phyloP scores from a whole-genome alignment of 495 filamentous ascomycete genomes.

The Tetracladium setigerum region DNA sequence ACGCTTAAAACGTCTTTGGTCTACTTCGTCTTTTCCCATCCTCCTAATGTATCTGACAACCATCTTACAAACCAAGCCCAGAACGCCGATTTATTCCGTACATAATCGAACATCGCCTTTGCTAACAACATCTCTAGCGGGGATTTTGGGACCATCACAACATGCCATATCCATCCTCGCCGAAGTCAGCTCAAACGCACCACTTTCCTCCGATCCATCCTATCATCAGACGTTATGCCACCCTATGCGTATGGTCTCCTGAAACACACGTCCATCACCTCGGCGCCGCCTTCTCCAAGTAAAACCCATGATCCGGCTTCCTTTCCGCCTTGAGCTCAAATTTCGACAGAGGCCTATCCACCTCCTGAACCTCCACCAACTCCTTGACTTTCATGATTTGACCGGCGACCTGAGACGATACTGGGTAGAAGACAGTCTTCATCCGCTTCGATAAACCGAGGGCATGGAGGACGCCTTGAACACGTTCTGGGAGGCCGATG shows the following conservation, averaged over 20 bases:
- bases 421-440: constrained; percentile 87
- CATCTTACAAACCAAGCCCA: too few relatives aligned
- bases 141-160: too few relatives aligned
- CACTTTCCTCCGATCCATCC: too few relatives aligned
- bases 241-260: background rate
- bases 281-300: constrained; percentile 59
- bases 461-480: constrained; percentile 75
- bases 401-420: constrained; percentile 75
- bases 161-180: too few relatives aligned
- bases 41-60: too few relatives aligned
- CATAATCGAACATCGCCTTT: too few relatives aligned
- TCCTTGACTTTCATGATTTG: constrained; percentile 99
- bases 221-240: too few relatives aligned
- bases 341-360: constrained; percentile 60
- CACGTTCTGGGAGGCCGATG: constrained; percentile 83
- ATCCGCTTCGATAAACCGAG: constrained; percentile 85
- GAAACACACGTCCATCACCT: constrained; percentile 4
- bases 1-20: too few relatives aligned
- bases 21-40: too few relatives aligned
- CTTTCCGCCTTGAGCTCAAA: constrained; percentile 66
- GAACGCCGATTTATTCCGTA: too few relatives aligned
- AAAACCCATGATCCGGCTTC: constrained; percentile 78
- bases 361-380: constrained; percentile 79
- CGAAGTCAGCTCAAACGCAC: too few relatives aligned
- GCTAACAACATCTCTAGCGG: too few relatives aligned